Conservation (phyloP, 169 alveolate genomes). For the Eimeria necatrix region DNA sequence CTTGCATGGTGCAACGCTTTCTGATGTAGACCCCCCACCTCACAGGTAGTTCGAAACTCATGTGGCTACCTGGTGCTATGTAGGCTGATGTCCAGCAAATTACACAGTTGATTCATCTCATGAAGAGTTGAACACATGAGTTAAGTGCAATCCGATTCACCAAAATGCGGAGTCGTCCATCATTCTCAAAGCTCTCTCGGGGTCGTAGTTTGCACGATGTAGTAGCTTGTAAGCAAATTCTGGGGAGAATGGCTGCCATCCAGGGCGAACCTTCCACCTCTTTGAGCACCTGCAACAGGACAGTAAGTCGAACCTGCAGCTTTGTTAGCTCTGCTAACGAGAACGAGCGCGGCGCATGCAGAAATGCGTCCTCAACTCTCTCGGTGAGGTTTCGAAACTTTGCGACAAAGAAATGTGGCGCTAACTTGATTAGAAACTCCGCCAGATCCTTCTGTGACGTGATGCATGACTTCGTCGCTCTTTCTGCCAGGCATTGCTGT, state of each 20-base stretch:
- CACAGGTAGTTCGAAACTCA: no score
- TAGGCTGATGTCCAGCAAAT: no score
- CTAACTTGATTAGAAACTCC: conserved; percentile 68
- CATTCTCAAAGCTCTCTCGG: conserved; percentile 89
- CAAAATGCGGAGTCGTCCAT: conserved; percentile 90
- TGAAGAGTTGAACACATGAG: no score
- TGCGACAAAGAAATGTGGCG: background rate
- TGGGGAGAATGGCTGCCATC: conserved; percentile 94
- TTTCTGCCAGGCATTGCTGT: conserved; percentile 63
- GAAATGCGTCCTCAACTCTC: no score
- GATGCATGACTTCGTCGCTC: conserved; percentile 61
- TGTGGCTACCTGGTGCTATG: no score
- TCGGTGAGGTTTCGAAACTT: no score
- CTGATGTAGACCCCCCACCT: no score
- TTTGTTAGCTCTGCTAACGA: no score
- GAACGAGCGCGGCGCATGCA: no score
- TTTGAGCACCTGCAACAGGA: conserved; percentile 85
- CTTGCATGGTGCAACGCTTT: no score
- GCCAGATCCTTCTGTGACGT: conserved; percentile 71
- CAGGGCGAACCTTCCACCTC: conserved; percentile 91
- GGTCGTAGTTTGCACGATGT: conserved; percentile 93
- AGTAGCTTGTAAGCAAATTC: conserved; percentile 92
- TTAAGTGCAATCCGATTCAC: conserved; percentile 17
- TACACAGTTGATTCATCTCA: no score
- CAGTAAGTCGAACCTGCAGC: background rate